A percentile compares a stretch with the other conserved stretches of the same genome.
These are phyloP conservation scores for Themeda triandra DNA, from an alignment of 176 grass and related monocot species.

Conservation along the genomic window DNA sequence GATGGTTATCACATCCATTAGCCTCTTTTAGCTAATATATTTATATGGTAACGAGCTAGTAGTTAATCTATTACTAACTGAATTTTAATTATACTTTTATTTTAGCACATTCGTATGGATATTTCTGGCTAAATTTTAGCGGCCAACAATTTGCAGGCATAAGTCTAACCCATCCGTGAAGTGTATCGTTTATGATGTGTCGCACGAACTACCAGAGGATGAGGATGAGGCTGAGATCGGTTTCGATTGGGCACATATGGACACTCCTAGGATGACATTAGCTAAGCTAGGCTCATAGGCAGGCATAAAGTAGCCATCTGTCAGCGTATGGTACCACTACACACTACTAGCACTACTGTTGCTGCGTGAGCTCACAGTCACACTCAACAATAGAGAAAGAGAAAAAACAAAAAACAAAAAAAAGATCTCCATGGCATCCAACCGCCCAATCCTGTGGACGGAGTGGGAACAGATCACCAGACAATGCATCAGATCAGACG, in stretches of 20 bases:
- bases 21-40: too few relatives aligned
- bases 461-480: not conserved
- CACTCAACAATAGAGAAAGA: too few relatives aligned
- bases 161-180: not conserved
- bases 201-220: not conserved
- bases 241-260: not conserved
- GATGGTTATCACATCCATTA: too few relatives aligned
- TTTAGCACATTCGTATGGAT: too few relatives aligned
- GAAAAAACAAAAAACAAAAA: not conserved
- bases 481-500: not conserved
- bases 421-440: not conserved
- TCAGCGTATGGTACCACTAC: not conserved
- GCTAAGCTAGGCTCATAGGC: too few relatives aligned
- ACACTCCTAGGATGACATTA: too few relatives aligned
- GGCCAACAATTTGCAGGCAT: too few relatives aligned
- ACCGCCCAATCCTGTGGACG: not conserved
- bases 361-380: not conserved
- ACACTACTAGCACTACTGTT: not conserved
- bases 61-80: too few relatives aligned
- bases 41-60: too few relatives aligned
- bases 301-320: not conserved
- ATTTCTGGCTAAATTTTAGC: too few relatives aligned
- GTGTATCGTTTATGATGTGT: not conserved
- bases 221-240: too few relatives aligned
- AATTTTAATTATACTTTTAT: too few relatives aligned